Conservation (phyloP, 345 rosid species). For the Microthlaspi erraticum region DNA sequence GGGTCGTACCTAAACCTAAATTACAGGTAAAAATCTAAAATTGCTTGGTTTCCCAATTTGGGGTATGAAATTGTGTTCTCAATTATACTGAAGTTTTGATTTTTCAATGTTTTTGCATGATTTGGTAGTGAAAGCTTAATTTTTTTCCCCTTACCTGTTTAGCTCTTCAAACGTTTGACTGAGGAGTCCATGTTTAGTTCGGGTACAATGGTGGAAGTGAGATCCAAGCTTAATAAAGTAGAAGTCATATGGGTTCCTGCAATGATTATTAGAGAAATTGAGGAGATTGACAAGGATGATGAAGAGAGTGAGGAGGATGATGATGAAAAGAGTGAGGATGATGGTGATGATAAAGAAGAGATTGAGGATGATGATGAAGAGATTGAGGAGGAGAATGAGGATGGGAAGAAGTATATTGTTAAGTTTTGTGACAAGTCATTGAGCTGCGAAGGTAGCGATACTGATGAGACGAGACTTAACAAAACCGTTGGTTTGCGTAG, state of each 20-base stretch:
- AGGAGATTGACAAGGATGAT: not conserved
- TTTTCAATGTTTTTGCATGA: no score
- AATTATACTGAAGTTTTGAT: no score
- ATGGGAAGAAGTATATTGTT: conserved; percentile 51
- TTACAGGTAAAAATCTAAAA: conserved; percentile 1
- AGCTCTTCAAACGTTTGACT: not conserved
- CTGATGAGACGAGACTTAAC: conserved; percentile 29
- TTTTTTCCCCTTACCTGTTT: no score
- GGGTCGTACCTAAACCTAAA: conserved; percentile 51
- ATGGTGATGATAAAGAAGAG: no score
- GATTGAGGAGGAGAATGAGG: conserved; percentile 43
- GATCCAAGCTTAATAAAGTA: conserved; percentile 26
- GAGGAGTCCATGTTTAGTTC: conserved; percentile 31
- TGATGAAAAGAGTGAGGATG: no score
- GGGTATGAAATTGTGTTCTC: no score
- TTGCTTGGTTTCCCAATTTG: no score
- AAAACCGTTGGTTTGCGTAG: conserved; percentile 44
- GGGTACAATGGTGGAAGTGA: conserved; percentile 59
- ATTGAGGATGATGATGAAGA: no score
- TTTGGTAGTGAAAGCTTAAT: no score
- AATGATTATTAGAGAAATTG: conserved; percentile 54
- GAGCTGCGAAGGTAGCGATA: conserved; percentile 28
- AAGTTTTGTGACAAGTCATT: conserved; percentile 40
- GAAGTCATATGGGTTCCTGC: conserved; percentile 63
- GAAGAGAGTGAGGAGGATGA: no score